Base-by-base conservation (phyloP, 2,329 filamentous ascomycete genomes). In the Diplodia mutila region DNA sequence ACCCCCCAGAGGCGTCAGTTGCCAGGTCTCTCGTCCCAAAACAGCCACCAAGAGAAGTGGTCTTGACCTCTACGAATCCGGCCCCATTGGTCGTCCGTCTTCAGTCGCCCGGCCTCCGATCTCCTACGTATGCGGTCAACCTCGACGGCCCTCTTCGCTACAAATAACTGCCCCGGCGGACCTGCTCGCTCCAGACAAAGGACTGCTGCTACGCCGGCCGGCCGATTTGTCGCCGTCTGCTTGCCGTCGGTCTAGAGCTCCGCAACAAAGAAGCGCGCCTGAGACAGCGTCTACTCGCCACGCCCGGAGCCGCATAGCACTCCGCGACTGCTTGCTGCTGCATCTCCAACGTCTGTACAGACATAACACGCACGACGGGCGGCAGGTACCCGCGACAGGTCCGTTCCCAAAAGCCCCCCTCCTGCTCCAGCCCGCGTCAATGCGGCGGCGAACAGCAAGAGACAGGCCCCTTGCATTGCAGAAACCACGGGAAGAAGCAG, bases 71-170 rank as follows among this genome's bases (percentile, higher is more conserved):
- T 70, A 77, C 76, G 73, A 70, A 78, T 78, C 75, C 77, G 75
- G 76, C 71, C 70, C 70, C 77, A 78, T 79, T 79, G 77, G 51
- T 52, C 51, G 42, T 79, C 77, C 77, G 76, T 76, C 73, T 75
- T 78, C 74, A 78, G 76, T 74, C 70, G 71, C 70, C 69, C 72
- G 68, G 70, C 74, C 71, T 72, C 71, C 73, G 74, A 71, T 70
- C 73, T 65, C 72, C 70, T 75, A 76, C 72, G 74, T 77, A 74
- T 77, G 74, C 74, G 76, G 73, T 75, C 66, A 69, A 71, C 70
- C 70, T 77, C 71, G 73, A 77, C 71, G 68, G 69, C 73, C 70
- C 70, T 70, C 72, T 69, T 75, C 73, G 75, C 73, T 79, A 78
- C 77, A 79, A 78, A 78, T 78, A 79, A 73, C 74, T 74, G 69